Evolutionary conservation across 2,329 filamentous ascomycete genomes (phyloP), one percentile per base, ranked within the genome.

Genomic region (Curvularia verruculosa): DNA sequence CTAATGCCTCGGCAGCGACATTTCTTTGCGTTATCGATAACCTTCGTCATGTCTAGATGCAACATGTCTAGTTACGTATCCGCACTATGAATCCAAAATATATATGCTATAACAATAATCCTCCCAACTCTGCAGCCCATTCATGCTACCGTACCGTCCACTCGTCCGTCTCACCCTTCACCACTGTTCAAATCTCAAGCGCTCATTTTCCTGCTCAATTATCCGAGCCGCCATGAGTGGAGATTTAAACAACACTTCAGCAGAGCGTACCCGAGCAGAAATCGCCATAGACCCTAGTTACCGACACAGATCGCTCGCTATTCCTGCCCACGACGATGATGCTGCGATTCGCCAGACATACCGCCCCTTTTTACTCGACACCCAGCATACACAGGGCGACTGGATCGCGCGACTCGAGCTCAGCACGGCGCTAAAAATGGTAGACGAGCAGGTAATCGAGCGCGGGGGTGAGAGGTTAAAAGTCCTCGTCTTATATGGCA

Each of bases 401-500:
- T 89, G 86, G 87, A 73, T 88, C 21, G 74, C 78, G 0, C 59
- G 77, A 36, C 72, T 89, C 3, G 86, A 89, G 64, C 73, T 89
- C 4, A 79, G 77, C 36, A 84, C 82, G 0, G 81, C 71, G 1
- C 65, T 83, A 39, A 76, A 81, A 44, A 79, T 88, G 76, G 82
- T 82, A 0, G 79, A 83, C 41, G 68, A 77, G 5, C 74, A 86
- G 29, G 54, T 86, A 0, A 52, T 73, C 2, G 66, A 59, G 19
- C 75, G 73, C 0, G 58, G 62, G 1, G 72, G 75, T 1, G 64
- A 78, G 1, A 73, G 83, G 48, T 54, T 88, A 2, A 85, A 81
- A 56, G 80, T 89, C 1, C 74, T 89, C 1, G 84, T 89, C 0
- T 69, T 89, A 0, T 85, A 86, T 67, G 86, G 87, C 1, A 88